A percentile compares a stretch with the other conserved stretches of the same genome.
These are phyloP conservation scores for Colletotrichum filicis DNA, from an alignment of 2,329 filamentous ascomycete genomes.

Conservation along the genomic window DNA sequence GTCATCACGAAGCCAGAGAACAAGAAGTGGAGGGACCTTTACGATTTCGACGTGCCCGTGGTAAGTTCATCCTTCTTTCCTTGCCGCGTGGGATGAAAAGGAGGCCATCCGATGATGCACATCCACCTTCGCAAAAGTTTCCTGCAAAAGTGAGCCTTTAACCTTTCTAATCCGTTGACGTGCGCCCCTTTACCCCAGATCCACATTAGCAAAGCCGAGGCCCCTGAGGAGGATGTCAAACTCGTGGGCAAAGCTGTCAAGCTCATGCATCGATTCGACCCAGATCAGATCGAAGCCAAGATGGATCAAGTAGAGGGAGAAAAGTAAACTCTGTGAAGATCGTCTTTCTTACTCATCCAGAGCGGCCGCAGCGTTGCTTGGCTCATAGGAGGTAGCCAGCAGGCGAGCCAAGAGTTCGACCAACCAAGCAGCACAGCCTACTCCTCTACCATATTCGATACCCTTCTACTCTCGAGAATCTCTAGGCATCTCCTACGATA, in stretches of 20 bases:
- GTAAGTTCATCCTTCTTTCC: constrained; percentile 57
- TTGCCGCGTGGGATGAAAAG: not conserved
- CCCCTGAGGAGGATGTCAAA: constrained; percentile 62
- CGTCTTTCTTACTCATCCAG: not conserved
- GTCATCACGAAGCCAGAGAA: constrained; percentile 74
- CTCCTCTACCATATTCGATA: not conserved
- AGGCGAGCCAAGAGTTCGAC: not conserved
- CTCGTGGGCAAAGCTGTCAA: constrained; percentile 71
- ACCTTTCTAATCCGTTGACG: not conserved
- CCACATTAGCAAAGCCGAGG: constrained; percentile 68
- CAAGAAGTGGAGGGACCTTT: constrained; percentile 76
- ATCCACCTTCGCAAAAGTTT: not conserved
- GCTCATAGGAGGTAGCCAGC: not conserved
- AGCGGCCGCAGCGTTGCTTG: constrained; percentile 11
- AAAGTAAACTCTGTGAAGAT: constrained; percentile 10
- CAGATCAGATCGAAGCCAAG: constrained; percentile 71
- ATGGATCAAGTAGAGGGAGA: constrained; percentile 70
- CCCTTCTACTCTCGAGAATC: not conserved
- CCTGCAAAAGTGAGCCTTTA: not conserved
- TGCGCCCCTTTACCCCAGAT: constrained; percentile 53
- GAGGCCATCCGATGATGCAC: not conserved
- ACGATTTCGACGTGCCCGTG: constrained; percentile 86
- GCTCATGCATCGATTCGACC: constrained; percentile 81
- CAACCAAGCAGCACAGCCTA: constrained; percentile 3
- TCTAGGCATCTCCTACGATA: not conserved